Evolutionary conservation across 2,329 filamentous ascomycete species (phyloP), one percentile per base, ranked within the genome.

Genomic region (Colletotrichum godetiae): DNA sequence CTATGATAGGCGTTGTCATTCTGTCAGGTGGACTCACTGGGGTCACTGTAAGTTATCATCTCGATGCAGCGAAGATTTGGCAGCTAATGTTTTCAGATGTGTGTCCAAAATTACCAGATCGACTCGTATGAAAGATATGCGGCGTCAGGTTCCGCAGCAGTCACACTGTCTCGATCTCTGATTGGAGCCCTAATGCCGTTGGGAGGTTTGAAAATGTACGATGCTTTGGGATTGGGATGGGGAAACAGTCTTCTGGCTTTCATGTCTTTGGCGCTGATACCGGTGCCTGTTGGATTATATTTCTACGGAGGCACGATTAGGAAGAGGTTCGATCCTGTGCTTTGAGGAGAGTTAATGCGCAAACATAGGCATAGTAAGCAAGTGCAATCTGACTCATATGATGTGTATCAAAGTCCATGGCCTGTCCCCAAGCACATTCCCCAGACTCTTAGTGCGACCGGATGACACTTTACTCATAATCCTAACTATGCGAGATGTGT

Each of bases 81-180:
- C 11, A 53, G 84, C 85, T 78, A 33, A 67, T 59, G 24, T 11
- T 29, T 4, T 6, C 53, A 80, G 78, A 80, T 81, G 77, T 79
- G 87, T 35, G 84, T 88, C 55, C 88, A 89, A 72, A 89, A 87
- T 0, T 91, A 91, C 74, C 84, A 90, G 1, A 85, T 91, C 19
- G 89, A 91, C 56, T 87, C 86, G 19, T 82, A 81, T 62, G 77
- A 78, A 6, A 65, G 35, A 1, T 79, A 79, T 24, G 81, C 81
- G 0, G 82, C 80, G 0, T 81, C 79, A 1, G 78, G 78, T 24
- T 81, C 79, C 0, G 81, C 79, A 8, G 81, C 81, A 1, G 62
- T 80, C 53, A 74, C 79, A 4, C 77, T 83, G 1, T 72, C 81
- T 13, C 77, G 81, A 3, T 80, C 78, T 0, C 73, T 82, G 0